Conservation (phyloP, 129 eudicot species). For the Flaveria ramosissima region DNA sequence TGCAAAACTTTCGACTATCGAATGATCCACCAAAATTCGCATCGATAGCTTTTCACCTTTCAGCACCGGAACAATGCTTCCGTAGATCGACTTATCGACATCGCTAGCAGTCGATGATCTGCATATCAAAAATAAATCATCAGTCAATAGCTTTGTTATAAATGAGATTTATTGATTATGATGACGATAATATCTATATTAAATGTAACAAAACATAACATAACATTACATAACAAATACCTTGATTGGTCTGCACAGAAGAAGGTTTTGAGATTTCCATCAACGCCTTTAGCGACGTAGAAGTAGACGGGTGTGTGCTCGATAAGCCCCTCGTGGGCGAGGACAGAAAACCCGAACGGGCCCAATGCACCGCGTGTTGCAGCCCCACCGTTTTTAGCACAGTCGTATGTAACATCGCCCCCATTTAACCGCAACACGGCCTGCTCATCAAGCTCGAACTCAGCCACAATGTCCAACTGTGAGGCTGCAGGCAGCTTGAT, state of each 20-base stretch:
- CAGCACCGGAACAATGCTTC: conserved; percentile 72
- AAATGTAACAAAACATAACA: not conserved
- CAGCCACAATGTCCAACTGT: conserved; percentile 85
- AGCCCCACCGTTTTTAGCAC: conserved; percentile 60
- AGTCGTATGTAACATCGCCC: conserved; percentile 42
- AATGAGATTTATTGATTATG: too few relatives aligned
- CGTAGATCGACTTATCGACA: conserved; percentile 61
- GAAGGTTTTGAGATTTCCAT: conserved; percentile 59
- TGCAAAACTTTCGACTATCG: conserved; percentile 83
- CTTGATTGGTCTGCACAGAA: conserved; percentile 78
- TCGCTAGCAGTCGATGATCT: conserved; percentile 76
- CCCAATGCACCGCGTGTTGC: conserved; percentile 72
- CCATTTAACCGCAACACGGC: conserved; percentile 42
- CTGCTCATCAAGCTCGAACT: conserved; percentile 58
- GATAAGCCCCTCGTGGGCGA: conserved; percentile 38
- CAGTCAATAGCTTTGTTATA: too few relatives aligned
- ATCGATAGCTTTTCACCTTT: conserved; percentile 66
- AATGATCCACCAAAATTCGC: conserved; percentile 87
- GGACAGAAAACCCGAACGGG: conserved; percentile 77
- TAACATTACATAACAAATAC: conserved; percentile 19
- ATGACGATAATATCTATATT: too few relatives aligned
- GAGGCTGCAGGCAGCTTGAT: conserved; percentile 56
- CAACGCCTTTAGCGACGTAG: conserved; percentile 58
- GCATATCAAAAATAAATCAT: not conserved
- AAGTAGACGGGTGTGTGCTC: conserved; percentile 85